These are phyloP conservation scores for Lasiosphaeriaceae sp. DNA, from an alignment of 495 filamentous ascomycete genomes.

Conservation along the genomic window DNA sequence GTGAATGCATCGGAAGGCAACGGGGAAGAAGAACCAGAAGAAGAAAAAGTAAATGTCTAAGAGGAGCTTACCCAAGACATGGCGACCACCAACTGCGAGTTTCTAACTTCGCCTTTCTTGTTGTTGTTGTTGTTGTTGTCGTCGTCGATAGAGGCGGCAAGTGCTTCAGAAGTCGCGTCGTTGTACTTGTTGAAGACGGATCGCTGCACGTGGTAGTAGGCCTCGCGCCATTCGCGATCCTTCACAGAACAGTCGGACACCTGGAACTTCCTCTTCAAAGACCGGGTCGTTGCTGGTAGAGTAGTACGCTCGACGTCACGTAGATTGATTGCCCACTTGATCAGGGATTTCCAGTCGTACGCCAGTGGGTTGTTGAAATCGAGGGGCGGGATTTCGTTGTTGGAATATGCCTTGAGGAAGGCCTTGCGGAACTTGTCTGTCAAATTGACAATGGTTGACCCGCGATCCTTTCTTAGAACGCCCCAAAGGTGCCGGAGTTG, in stretches of 20 bases:
- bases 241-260: slow-evolving; percentile 29
- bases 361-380: slow-evolving; percentile 64
- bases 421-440: slow-evolving; percentile 71
- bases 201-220: slow-evolving; percentile 36
- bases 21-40: no score
- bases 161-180: slow-evolving; percentile 34
- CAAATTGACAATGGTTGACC: slow-evolving; percentile 61
- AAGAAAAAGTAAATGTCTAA: no score
- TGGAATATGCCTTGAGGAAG: slow-evolving; percentile 73
- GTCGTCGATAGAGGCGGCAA: slow-evolving; percentile 19
- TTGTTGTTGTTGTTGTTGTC: neutral
- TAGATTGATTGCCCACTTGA: slow-evolving; percentile 62
- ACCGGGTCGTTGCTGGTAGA: slow-evolving; percentile 34
- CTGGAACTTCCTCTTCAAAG: slow-evolving; percentile 27
- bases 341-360: slow-evolving; percentile 73
- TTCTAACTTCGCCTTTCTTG: slow-evolving; percentile 1
- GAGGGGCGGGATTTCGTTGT: slow-evolving; percentile 61
- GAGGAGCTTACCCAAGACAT: no score
- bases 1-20: no score
- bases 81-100: slow-evolving; percentile 22
- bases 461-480: slow-evolving; percentile 52
- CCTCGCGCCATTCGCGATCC: slow-evolving; percentile 45
- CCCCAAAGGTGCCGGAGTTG: slow-evolving; percentile 60
- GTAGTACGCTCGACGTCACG: slow-evolving; percentile 32
- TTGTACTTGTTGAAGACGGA: slow-evolving; percentile 46